These are phyloP conservation scores for Melanomma pulvis-pyrius DNA, from an alignment of 495 filamentous ascomycete genomes.

Conservation along the genomic window DNA sequence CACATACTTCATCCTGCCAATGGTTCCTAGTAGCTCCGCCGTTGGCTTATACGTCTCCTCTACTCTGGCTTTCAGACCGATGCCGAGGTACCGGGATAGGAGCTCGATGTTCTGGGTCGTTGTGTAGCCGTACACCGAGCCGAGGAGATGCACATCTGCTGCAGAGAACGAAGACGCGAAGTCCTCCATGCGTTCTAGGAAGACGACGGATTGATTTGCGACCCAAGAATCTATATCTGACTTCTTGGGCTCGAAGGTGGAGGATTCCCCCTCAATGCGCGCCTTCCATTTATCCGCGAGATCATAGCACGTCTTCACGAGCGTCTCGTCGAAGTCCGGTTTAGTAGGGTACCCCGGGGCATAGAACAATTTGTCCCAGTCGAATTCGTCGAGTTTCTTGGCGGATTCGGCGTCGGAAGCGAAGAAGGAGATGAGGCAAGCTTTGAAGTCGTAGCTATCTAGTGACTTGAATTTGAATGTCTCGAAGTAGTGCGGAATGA, in stretches of 20 bases:
- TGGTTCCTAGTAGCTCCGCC: slow-evolving; percentile 72
- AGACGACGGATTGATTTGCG: slow-evolving; percentile 86
- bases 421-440: slow-evolving; percentile 85
- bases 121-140: slow-evolving; percentile 67
- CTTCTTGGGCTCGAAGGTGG: slow-evolving; percentile 63
- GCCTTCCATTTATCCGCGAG: slow-evolving; percentile 79
- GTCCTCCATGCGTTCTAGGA: slow-evolving; percentile 74
- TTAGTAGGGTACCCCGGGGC: slow-evolving; percentile 83
- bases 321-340: slow-evolving; percentile 83
- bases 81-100: slow-evolving; percentile 71
- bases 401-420: slow-evolving; percentile 64
- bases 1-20: slow-evolving; percentile 97
- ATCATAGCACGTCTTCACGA: slow-evolving; percentile 81
- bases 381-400: slow-evolving; percentile 62
- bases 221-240: slow-evolving; percentile 72
- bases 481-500: slow-evolving; percentile 71
- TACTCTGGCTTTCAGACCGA: slow-evolving; percentile 76
- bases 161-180: slow-evolving; percentile 63
- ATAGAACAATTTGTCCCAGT: slow-evolving; percentile 91
- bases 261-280: slow-evolving; percentile 41
- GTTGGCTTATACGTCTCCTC: slow-evolving; percentile 66
- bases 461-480: slow-evolving; percentile 63
- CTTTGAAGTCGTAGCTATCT: slow-evolving; percentile 90
- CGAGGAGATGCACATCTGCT: slow-evolving; percentile 68
- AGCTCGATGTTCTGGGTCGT: slow-evolving; percentile 82